These are phyloP conservation scores for Penicillium antarcticum DNA, from an alignment of 495 filamentous ascomycete genomes.

Conservation along the genomic window DNA sequence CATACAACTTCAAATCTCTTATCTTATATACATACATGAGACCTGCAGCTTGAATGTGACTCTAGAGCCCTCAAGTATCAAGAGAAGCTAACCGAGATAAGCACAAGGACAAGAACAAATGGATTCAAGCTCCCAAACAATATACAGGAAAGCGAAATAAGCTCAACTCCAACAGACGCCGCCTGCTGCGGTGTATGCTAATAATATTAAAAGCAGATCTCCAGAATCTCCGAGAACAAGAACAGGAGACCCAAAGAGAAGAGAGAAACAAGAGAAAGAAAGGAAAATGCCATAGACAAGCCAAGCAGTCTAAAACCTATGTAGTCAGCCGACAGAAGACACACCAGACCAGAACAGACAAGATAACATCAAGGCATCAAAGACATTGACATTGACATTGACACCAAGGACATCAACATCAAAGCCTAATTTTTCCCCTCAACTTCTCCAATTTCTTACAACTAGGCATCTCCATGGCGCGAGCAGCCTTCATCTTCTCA, in stretches of 20 bases:
- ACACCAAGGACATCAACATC: neutral
- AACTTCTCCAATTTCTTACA: conserved; percentile 52
- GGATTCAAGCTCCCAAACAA: conserved; percentile 16
- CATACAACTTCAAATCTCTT: no score
- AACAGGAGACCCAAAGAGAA: conserved; percentile 4
- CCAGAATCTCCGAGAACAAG: conserved; percentile 1
- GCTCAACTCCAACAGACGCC: conserved; percentile 18
- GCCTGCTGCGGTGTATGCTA: conserved; percentile 19
- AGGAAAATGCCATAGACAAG: neutral
- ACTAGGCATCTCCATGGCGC: conserved; percentile 56
- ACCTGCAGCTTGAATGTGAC: no score
- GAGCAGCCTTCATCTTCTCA: conserved; percentile 68
- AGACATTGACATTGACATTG: no score
- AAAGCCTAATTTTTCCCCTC: conserved; percentile 27
- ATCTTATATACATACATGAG: no score
- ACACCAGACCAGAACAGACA: no score
- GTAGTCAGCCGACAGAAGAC: no score
- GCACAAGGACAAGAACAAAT: conserved; percentile 5
- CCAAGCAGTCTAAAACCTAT: neutral
- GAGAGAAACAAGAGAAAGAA: neutral
- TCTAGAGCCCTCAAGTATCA: no score
- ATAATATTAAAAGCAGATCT: conserved; percentile 11
- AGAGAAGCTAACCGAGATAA: neutral
- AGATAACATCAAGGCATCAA: neutral
- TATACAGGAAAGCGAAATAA: conserved; percentile 17